Evolutionary conservation across 2,329 filamentous ascomycete species (phyloP).

Genomic region (Aphanoascus verrucosus): DNA sequence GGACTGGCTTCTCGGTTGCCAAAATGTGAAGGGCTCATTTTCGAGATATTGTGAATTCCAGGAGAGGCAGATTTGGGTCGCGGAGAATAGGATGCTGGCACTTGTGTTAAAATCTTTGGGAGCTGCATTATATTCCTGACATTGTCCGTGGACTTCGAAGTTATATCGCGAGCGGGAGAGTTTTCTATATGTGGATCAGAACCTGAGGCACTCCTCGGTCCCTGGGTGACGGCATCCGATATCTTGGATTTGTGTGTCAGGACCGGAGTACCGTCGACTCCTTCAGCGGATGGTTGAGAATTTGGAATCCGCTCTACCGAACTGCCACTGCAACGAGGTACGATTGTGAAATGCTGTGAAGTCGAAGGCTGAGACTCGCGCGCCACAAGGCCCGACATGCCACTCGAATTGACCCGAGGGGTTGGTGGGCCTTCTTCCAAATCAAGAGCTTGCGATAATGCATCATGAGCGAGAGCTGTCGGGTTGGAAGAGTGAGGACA

Average conservation of each 20-base stretch:
- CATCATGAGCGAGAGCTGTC: conserved; percentile 28
- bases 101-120: neutral
- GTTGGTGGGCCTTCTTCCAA: conserved; percentile 19
- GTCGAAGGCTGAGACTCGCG: conserved; percentile 1
- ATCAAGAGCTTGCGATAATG: conserved; percentile 30
- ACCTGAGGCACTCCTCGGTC: neutral
- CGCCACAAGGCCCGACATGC: neutral
- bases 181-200: neutral
- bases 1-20: neutral
- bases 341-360: neutral
- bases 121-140: neutral
- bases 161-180: neutral
- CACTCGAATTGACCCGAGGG: neutral
- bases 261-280: neutral
- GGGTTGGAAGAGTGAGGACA: conserved; percentile 23
- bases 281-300: conserved; percentile 9
- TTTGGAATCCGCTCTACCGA: conserved; percentile 10
- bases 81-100: neutral
- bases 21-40: neutral
- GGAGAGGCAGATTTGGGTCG: neutral
- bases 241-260: neutral
- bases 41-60: neutral
- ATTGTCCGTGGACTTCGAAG: neutral
- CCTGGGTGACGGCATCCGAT: neutral
- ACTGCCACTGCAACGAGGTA: neutral